phyloP scores from a whole-genome alignment of 805 yeast species.

The Metschnikowia matae region DNA sequence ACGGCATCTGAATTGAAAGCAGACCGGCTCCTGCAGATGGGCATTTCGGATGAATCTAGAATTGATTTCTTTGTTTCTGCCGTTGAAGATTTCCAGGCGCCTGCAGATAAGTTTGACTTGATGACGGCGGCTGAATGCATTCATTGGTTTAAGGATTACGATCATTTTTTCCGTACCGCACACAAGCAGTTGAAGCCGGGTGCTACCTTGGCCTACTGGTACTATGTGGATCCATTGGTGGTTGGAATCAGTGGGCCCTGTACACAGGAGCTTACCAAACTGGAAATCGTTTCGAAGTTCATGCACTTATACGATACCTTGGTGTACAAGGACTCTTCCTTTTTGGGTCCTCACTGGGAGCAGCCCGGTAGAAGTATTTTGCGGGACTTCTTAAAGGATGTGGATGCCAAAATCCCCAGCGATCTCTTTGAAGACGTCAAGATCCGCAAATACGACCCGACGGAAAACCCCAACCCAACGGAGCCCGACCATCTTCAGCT shows the following conservation, averaged over 20 bases:
- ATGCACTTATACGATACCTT: constrained; percentile 31
- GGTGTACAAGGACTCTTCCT: constrained; percentile 39
- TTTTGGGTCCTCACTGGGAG: constrained; percentile 75
- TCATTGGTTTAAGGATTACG: constrained; percentile 20
- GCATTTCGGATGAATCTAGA: constrained; percentile 21
- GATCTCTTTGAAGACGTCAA: constrained; percentile 38
- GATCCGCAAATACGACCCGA: constrained; percentile 25
- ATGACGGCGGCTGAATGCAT: constrained; percentile 20
- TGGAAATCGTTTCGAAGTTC: constrained; percentile 20
- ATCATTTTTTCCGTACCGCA: constrained; percentile 12
- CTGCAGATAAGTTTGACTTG: constrained; percentile 14
- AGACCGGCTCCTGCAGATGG: constrained; percentile 24
- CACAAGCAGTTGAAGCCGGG: constrained; percentile 14
- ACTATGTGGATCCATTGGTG: constrained; percentile 28
- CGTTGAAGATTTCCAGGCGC: constrained; percentile 28
- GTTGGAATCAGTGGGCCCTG: constrained; percentile 23
- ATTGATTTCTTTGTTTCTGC: constrained; percentile 31
- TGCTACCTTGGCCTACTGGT: constrained; percentile 20
- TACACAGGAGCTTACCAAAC: constrained; percentile 10
- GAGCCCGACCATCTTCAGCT: constrained; percentile 18
- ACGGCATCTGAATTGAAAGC: constrained; percentile 33
- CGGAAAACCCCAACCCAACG: constrained; percentile 7
- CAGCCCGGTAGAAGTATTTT: constrained; percentile 71
- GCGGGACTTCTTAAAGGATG: constrained; percentile 39
- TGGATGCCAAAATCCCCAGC: constrained; percentile 40